Percentiles rank a stretch among this genome's conserved stretches.
phyloP scores from a whole-genome alignment of 2,329 filamentous ascomycete genomes.

The Periconia digitata region DNA sequence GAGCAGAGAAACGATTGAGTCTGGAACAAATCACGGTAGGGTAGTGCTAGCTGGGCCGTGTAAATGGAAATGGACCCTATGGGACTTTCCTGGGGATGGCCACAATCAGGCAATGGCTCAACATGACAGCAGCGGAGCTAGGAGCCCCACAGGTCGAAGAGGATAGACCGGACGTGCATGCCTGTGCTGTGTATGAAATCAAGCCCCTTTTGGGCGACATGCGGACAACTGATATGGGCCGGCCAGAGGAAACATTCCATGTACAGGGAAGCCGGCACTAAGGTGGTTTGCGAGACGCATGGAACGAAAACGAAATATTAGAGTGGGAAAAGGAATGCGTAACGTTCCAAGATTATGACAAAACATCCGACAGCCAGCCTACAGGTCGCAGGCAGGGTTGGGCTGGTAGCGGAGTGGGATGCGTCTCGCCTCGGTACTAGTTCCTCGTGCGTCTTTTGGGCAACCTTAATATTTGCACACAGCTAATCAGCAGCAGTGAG shows the following conservation, averaged over 20 bases:
- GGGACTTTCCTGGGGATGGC: conserved; percentile 7
- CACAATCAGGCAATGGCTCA: conserved; percentile 11
- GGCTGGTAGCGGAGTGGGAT: conserved; percentile 10
- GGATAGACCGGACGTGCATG: conserved; percentile 12
- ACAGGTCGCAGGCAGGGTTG: conserved; percentile 13
- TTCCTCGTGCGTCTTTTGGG: conserved; percentile 12
- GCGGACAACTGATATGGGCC: conserved; percentile 15
- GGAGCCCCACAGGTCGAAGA: conserved; percentile 16
- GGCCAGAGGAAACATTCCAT: conserved; percentile 12
- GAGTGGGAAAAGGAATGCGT: conserved; percentile 3
- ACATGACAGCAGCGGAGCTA: conserved; percentile 8
- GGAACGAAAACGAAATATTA: conserved; percentile 14
- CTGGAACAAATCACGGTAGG: conserved; percentile 9
- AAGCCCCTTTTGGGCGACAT: conserved; percentile 17
- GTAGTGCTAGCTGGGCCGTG: conserved; percentile 14
- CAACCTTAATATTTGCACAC: conserved; percentile 13
- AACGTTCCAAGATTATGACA: neutral
- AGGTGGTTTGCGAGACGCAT: conserved; percentile 26
- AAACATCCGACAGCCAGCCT: no score
- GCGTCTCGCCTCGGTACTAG: conserved; percentile 23
- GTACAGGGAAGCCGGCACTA: conserved; percentile 25
- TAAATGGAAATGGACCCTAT: conserved; percentile 6
- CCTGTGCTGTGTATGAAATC: conserved; percentile 10
- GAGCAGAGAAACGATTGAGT: neutral
- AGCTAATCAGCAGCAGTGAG: conserved; percentile 12